These are phyloP conservation scores for Penicillium hesseltinei DNA, from an alignment of 2,329 filamentous ascomycete genomes.

Conservation along the genomic window DNA sequence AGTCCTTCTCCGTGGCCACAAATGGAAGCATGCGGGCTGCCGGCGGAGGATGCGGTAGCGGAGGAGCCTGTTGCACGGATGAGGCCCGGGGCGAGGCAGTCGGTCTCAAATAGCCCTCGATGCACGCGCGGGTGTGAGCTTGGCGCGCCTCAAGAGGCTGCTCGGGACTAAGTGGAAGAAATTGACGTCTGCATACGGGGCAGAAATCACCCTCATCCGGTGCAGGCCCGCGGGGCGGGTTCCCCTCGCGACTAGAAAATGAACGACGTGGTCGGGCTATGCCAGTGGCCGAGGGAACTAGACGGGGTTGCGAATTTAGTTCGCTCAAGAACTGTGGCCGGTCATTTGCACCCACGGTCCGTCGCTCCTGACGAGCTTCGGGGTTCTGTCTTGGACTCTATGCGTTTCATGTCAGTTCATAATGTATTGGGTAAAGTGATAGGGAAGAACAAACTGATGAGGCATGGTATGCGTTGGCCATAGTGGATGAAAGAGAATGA, in stretches of 20 bases:
- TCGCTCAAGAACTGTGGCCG: constrained; percentile 20
- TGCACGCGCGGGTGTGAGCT: constrained; percentile 47
- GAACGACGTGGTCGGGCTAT: background rate
- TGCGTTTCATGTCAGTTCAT: background rate
- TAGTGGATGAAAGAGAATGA: constrained; percentile 22
- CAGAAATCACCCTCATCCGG: constrained; percentile 47
- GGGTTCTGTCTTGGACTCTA: constrained; percentile 4
- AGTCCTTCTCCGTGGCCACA: constrained; percentile 63
- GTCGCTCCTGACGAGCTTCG: constrained; percentile 22
- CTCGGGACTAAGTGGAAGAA: constrained; percentile 40
- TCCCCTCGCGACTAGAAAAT: constrained; percentile 2
- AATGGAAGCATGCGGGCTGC: constrained; percentile 48
- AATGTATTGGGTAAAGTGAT: background rate
- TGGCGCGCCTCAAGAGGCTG: constrained; percentile 44
- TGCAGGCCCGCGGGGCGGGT: constrained; percentile 2
- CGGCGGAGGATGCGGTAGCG: constrained; percentile 22
- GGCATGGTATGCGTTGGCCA: constrained; percentile 3
- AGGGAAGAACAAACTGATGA: constrained; percentile 5
- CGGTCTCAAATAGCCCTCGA: constrained; percentile 35
- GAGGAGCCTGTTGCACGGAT: constrained; percentile 16
- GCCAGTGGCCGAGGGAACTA: background rate
- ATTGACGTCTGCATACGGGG: constrained; percentile 44
- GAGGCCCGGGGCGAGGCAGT: constrained; percentile 15
- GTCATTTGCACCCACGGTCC: constrained; percentile 27
- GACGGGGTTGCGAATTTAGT: background rate